phyloP scores from a whole-genome alignment of 2,329 filamentous ascomycete genomes.

The Cladophialophora bantiana region DNA sequence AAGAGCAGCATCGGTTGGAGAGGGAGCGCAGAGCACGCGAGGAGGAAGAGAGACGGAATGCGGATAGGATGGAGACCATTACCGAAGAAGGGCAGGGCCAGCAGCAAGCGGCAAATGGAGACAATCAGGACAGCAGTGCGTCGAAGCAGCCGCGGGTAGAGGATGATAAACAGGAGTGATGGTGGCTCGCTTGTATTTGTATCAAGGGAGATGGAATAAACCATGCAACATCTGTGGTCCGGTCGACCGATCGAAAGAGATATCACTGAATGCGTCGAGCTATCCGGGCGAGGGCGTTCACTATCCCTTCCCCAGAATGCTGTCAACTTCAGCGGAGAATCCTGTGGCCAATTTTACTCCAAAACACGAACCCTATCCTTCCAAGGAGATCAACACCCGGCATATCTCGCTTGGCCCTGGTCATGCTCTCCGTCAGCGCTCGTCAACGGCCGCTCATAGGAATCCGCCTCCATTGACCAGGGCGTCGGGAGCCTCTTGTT shows the following conservation, averaged over 20 bases:
- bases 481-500: no score
- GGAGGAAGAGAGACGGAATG: conserved; percentile 72
- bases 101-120: conserved; percentile 24
- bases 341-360: neutral
- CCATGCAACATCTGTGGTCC: conserved; percentile 1
- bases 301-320: neutral
- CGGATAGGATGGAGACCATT: conserved; percentile 71
- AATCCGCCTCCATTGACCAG: no score
- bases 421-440: neutral
- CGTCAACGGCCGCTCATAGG: neutral
- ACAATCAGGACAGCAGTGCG: conserved; percentile 27
- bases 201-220: conserved; percentile 10
- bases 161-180: conserved; percentile 39
- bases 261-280: neutral
- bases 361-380: neutral
- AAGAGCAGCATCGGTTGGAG: conserved; percentile 93
- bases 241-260: neutral
- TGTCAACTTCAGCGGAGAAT: neutral
- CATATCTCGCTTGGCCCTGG: neutral
- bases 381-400: neutral
- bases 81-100: conserved; percentile 74
- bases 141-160: conserved; percentile 41
- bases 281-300: neutral
- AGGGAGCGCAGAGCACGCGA: conserved; percentile 78
- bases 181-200: conserved; percentile 15